Evolutionary conservation across 345 rosid genomes (phyloP).

Genomic region (Euclidium syriacum): DNA sequence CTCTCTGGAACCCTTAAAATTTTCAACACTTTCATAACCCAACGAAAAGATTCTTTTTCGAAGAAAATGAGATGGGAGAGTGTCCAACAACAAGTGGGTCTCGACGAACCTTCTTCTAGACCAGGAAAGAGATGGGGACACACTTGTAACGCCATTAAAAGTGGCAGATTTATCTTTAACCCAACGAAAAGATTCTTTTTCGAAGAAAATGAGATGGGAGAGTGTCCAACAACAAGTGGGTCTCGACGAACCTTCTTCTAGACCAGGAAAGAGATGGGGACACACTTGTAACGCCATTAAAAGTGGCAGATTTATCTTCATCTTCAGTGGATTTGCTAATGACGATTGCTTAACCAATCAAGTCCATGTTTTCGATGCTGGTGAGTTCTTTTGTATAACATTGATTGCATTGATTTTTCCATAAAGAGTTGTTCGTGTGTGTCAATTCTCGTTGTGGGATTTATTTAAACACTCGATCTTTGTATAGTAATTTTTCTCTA

Average conservation of each 20-base stretch:
- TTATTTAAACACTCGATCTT: conserved; percentile 15
- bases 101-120: conserved; percentile 33
- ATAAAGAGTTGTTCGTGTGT: neutral
- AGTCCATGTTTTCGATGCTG: conserved; percentile 87
- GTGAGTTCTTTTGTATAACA: conserved; percentile 34
- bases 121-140: conserved; percentile 99
- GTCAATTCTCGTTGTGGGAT: conserved; percentile 9
- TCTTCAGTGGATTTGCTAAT: conserved; percentile 83
- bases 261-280: conserved; percentile 96
- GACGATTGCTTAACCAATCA: conserved; percentile 83
- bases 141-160: conserved; percentile 85
- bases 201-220: conserved; percentile 70
- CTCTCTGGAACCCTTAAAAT: conserved; percentile 8
- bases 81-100: conserved; percentile 31
- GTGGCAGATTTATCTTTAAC: conserved; percentile 64
- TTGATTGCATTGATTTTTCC: neutral
- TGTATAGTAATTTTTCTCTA: neutral
- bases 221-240: conserved; percentile 35
- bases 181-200: conserved; percentile 8
- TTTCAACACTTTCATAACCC: conserved; percentile 29
- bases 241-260: conserved; percentile 29
- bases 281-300: conserved; percentile 91
- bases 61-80: conserved; percentile 75
- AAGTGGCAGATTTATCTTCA: conserved; percentile 81
- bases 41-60: conserved; percentile 6